A percentile compares a stretch with the other conserved stretches of the same genome.
phyloP scores from a whole-genome alignment of 2,329 filamentous ascomycete species.

The Cladorrhinum sp. region DNA sequence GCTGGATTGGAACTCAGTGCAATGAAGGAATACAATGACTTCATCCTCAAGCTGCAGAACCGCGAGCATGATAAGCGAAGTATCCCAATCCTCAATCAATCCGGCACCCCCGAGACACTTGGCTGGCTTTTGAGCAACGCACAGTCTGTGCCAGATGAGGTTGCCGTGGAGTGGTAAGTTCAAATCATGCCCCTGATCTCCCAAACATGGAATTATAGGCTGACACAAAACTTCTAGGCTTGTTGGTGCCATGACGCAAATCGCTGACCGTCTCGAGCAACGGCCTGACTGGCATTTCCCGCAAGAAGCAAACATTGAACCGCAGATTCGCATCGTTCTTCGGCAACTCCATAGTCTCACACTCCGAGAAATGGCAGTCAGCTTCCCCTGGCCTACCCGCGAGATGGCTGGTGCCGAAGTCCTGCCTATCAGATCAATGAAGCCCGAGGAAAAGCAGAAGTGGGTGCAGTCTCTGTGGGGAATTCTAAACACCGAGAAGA shows the following conservation, averaged over 20 bases:
- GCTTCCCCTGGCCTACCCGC: slow-evolving; percentile 37
- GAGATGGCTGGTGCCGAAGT: slow-evolving; percentile 37
- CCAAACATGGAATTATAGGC: neutral
- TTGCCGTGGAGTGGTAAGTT: slow-evolving; percentile 33
- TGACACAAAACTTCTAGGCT: slow-evolving; percentile 21
- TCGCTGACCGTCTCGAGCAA: slow-evolving; percentile 32
- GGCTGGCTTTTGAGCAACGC: slow-evolving; percentile 36
- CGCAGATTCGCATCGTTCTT: slow-evolving; percentile 34
- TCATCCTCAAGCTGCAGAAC: slow-evolving; percentile 35
- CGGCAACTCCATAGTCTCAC: slow-evolving; percentile 32
- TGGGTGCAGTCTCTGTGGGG: slow-evolving; percentile 34
- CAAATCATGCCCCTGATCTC: neutral
- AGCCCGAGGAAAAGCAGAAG: slow-evolving; percentile 35
- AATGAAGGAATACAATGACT: slow-evolving; percentile 36
- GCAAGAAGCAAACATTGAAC: slow-evolving; percentile 31
- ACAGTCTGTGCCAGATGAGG: slow-evolving; percentile 31
- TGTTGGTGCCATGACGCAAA: slow-evolving; percentile 34
- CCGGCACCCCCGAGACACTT: slow-evolving; percentile 34
- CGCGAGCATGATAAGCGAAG: slow-evolving; percentile 38
- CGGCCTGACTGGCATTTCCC: slow-evolving; percentile 32
- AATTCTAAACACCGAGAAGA: slow-evolving; percentile 24
- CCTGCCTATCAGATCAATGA: slow-evolving; percentile 35
- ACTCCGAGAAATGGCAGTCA: slow-evolving; percentile 36
- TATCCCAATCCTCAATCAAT: slow-evolving; percentile 36
- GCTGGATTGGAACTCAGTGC: slow-evolving; percentile 32